Evolutionary conservation across 345 rosid species (phyloP).

Genomic region (Gynandropsis gynandra): DNA sequence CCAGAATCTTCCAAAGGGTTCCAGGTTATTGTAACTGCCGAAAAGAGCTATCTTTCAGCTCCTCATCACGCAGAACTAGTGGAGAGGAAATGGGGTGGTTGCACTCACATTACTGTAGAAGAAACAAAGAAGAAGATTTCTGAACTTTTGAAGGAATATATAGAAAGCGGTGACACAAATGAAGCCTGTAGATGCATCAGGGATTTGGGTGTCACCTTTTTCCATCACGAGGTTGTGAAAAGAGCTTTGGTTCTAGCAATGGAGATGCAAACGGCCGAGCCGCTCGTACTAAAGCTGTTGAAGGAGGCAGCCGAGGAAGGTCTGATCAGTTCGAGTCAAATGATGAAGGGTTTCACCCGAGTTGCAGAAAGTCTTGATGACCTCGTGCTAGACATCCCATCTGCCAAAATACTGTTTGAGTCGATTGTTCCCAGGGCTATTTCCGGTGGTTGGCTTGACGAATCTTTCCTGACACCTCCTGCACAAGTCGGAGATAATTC

Average conservation of each 20-base stretch:
- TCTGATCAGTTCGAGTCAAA: constrained; percentile 88
- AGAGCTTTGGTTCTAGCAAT: constrained; percentile 83
- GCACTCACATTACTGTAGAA: constrained; percentile 83
- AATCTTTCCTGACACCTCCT: constrained; percentile 38
- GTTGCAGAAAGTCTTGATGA: constrained; percentile 88
- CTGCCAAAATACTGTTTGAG: constrained; percentile 59
- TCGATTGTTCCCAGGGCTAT: constrained; percentile 61
- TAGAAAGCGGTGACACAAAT: constrained; percentile 69
- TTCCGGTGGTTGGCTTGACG: constrained; percentile 88
- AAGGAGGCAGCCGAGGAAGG: constrained; percentile 96
- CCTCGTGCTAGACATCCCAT: constrained; percentile 91
- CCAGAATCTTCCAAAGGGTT: constrained; percentile 74
- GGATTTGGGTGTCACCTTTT: constrained; percentile 84
- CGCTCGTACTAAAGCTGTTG: constrained; percentile 58
- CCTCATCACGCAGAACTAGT: constrained; percentile 98
- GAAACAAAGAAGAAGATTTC: constrained; percentile 90
- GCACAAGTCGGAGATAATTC: constrained; percentile 36
- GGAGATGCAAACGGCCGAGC: constrained; percentile 67
- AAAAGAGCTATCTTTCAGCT: constrained; percentile 95
- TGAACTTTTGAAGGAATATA: constrained; percentile 76
- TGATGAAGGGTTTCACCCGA: constrained; percentile 82
- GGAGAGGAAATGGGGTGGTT: constrained; percentile 98
- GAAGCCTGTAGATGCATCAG: constrained; percentile 98
- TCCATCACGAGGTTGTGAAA: constrained; percentile 98
- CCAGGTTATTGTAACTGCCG: constrained; percentile 77